Evolutionary conservation across 345 rosid species (phyloP), one percentile per base, ranked within the genome.

Genomic region (Moringa oleifera): DNA sequence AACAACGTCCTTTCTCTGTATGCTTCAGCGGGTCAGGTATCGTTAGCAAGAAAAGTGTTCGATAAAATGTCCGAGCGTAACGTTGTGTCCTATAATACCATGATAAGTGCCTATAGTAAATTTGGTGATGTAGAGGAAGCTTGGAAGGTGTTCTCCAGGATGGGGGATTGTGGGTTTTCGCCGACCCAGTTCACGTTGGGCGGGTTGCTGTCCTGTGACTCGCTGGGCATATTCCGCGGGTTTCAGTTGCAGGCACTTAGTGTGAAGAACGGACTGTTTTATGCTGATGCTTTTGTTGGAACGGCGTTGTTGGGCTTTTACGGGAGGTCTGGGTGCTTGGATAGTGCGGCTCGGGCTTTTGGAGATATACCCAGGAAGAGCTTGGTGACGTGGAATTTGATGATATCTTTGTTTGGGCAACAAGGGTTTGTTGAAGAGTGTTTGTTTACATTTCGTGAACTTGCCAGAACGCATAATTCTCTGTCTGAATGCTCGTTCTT

Each of bases 331-430:
- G 88, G 79, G 55, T 65, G 68, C 41, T 50, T 90, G 54, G 69
- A 75, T 72, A 82, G 75, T 75, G 81, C 81, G 12, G 69, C 73
- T 54, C 62, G 37, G 36, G 81, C 79, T 20, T 90, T 88, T 68
- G 81, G 81, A 59, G 79, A 78, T 69, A 80, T 90, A 88, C 81
- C 97, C 1, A 21, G 36, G 19, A 90, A 78, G 81, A 93, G 79
- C 68, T 73, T 76, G 68, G 82, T 74, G 62, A 93, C 94, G 21
- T 90, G 96, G 90, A 93, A 84, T 72, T 75, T 81, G 15, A 75
- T 93, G 73, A 76, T 86, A 63, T 77, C 80, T 63, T 61, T 83
- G 70, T 75, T 82, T 67, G 96, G 83, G 22, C 60, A 61, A 46
- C 60, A 71, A 65, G 92, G 90, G 10, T 78, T 64, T 63, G 73